A percentile compares a stretch with the other conserved stretches of the same genome.
Conservation (phyloP, 2,329 filamentous ascomycete species). For the Trichoderma atroviride region DNA sequence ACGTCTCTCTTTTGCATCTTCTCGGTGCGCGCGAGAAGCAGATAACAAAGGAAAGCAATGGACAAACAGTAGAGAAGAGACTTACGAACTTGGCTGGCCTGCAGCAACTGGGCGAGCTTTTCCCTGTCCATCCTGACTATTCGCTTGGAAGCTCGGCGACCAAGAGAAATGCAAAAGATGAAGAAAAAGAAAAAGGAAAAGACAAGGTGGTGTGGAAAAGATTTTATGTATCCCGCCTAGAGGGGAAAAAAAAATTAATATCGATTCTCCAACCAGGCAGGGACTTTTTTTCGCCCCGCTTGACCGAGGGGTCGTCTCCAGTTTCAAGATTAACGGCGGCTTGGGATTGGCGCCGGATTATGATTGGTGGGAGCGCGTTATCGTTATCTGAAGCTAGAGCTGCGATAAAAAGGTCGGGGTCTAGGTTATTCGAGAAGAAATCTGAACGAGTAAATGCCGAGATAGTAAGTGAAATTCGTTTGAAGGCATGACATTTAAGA, state of each 20-base stretch:
- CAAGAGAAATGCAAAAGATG: slow-evolving; percentile 26
- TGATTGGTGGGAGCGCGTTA: neutral
- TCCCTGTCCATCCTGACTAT: slow-evolving; percentile 54
- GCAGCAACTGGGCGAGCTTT: slow-evolving; percentile 82
- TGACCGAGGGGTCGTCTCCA: slow-evolving; percentile 26
- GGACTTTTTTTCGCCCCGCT: slow-evolving; percentile 24
- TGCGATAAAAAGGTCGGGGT: neutral
- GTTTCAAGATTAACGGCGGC: slow-evolving; percentile 13
- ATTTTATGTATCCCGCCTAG: slow-evolving; percentile 27
- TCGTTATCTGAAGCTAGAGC: neutral
- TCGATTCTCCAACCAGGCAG: slow-evolving; percentile 25
- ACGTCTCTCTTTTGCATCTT: neutral
- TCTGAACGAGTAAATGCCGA: neutral
- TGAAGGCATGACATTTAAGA: too few relatives aligned
- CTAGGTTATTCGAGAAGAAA: neutral
- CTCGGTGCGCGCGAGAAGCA: neutral
- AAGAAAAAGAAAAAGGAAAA: slow-evolving; percentile 6
- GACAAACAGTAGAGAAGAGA: slow-evolving; percentile 35
- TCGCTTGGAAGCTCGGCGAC: slow-evolving; percentile 34
- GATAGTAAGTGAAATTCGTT: too few relatives aligned
- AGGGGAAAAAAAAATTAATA: slow-evolving; percentile 31
- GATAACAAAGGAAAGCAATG: neutral
- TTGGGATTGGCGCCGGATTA: slow-evolving; percentile 18
- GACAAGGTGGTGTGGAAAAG: slow-evolving; percentile 23
- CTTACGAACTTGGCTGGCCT: slow-evolving; percentile 86